phyloP scores from a whole-genome alignment of 106 monocot species.

The Dendrobium chrysotoxum region DNA sequence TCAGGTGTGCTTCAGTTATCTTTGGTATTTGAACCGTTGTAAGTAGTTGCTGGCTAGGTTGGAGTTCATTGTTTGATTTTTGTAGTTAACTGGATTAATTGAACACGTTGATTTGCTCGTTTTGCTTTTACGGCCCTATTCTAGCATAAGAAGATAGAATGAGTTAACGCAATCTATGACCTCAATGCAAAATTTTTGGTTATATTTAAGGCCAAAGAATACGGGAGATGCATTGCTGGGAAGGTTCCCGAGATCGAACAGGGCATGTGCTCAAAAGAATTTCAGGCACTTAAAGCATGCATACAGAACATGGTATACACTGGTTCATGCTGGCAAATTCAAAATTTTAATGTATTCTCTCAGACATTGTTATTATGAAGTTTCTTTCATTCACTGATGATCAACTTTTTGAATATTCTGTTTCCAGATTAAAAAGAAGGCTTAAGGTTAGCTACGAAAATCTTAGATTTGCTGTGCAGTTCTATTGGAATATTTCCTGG shows the following conservation, averaged over 20 bases:
- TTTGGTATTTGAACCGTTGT: background rate
- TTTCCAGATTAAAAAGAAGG: conserved; percentile 2
- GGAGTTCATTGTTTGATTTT: background rate
- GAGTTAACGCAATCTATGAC: background rate
- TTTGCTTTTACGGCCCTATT: background rate
- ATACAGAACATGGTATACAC: conserved; percentile 66
- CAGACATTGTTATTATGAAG: background rate
- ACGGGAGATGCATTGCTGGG: conserved; percentile 73
- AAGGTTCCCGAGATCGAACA: conserved; percentile 91
- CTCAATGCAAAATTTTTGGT: background rate
- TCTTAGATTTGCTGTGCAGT: background rate
- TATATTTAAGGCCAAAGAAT: conserved; percentile 38
- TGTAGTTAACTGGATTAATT: background rate
- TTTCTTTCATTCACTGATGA: background rate
- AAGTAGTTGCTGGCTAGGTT: background rate
- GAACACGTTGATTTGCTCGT: background rate
- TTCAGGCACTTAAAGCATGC: conserved; percentile 75
- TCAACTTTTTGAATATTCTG: background rate
- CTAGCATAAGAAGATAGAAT: background rate
- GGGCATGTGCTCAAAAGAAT: conserved; percentile 92
- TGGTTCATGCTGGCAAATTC: background rate
- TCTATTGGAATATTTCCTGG: conserved; percentile 7
- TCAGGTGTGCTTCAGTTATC: conserved; percentile 37
- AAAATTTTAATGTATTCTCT: background rate
- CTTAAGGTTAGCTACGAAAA: background rate